Evolutionary conservation across 2,329 filamentous ascomycete genomes (phyloP), one percentile per base, ranked within the genome.

Genomic region (Apiospora koreana): DNA sequence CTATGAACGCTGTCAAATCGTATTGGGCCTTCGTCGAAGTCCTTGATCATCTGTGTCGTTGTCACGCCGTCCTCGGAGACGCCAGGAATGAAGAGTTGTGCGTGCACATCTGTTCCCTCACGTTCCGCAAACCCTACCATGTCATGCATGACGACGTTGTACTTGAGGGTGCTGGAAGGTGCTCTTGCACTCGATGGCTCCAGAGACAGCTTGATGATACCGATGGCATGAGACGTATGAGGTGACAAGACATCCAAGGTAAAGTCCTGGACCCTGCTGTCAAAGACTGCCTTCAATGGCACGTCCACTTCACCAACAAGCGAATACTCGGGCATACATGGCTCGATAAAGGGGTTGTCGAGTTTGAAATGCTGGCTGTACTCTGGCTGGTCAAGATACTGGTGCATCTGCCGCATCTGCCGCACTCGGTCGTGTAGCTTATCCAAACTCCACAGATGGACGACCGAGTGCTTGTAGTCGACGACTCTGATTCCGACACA

Each of bases 111-210:
- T 0, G 94, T 97, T 18, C 96, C 96, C 83, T 99, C 96, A 72
- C 95, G 90, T 82, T 99, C 96, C 0, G 96, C 93, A 75, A 99
- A 99, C 1, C 96, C 96, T 45, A 96, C 84, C 83, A 99, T 89
- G 78, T 98, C 94, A 77, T 97, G 95, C 94, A 99, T 97, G 42
- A 98, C 95, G 6, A 98, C 95, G 77, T 98, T 99, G 83, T 99
- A 99, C 79, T 98, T 99, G 70, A 98, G 84, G 2, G 94, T 98
- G 71, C 93, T 96, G 16, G 94, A 93, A 18, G 96, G 96, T 4
- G 95, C 95, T 76, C 97, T 92, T 2, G 95, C 95, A 65, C 94
- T 95, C 0, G 95, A 98, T 18, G 96, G 96, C 78, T 99, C 96
- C 8, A 99, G 84, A 0, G 95, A 95, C 46, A 99, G 84, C 77